Evolutionary conservation across 2,329 filamentous ascomycete species (phyloP), one percentile per base, ranked within the genome.

Genomic region (Colletotrichum sidae): DNA sequence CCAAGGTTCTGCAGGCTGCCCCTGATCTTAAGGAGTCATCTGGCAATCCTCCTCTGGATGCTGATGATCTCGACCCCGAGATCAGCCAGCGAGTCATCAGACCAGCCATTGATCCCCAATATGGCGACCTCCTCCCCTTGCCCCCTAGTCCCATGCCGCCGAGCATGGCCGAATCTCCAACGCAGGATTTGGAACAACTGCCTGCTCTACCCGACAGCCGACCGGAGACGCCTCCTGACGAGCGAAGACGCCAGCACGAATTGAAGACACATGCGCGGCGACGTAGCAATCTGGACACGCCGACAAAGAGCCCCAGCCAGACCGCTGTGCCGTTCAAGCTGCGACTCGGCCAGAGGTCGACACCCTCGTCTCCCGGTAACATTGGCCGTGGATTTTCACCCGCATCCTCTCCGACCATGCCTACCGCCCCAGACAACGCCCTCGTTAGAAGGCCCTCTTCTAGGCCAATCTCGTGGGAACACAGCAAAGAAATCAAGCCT

Each of bases 401-500:
- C 9, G 66, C 75, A 3, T 61, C 68, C 10, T 74, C 79, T 35
- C 66, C 75, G 45, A 72, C 75, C 10, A 69, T 74, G 8, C 69
- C 73, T n/a, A 68, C 73, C 0, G 73, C 74, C 52, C 65, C 73
- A 6, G 80, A 83, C 11, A 68, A 72, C 12, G 66, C 74, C 15
- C 15, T 72, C 76, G 12, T 70, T 71, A 12, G 82, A 79, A 75
- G 78, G 54, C 73, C 78, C 45, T 72, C 81, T 46, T 72, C 81
- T 25, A 82, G 88, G 6, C 86, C 86, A 11, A 87, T 80, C 11
- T 89, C 86, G 0, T 90, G 87, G 87, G 87, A 89, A 49, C 86
- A 79, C 68, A 84, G 84, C 15, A 86, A 86, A 59, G 93, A 96
- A 73, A 90, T 94, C 72, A 90, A 92, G 70, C 94, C 94, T 0